Conservation (phyloP, 208 protist genomes). For the Leishmania mexicana region DNA sequence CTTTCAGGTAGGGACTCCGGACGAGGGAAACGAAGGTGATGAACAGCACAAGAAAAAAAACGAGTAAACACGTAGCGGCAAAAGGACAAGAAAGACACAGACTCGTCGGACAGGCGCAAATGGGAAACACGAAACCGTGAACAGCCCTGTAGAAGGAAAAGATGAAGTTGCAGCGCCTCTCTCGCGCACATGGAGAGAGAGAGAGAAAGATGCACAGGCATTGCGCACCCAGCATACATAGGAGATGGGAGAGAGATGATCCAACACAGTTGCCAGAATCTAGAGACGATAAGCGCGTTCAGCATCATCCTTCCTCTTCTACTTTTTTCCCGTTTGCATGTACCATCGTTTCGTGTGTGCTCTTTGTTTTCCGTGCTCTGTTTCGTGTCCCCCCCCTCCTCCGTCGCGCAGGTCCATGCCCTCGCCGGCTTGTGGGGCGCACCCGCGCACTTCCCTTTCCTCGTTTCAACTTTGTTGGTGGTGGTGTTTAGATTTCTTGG, state of each 20-base stretch:
- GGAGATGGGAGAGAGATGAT: neutral
- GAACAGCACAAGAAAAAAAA: neutral
- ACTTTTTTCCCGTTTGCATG: too few relatives aligned
- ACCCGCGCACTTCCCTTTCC: neutral
- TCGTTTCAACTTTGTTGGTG: too few relatives aligned
- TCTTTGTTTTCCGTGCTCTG: too few relatives aligned
- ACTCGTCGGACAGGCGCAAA: neutral
- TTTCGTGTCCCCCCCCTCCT: neutral
- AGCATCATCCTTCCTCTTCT: neutral
- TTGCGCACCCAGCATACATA: neutral
- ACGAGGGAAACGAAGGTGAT: neutral
- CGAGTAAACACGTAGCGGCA: neutral
- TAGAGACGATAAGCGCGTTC: neutral
- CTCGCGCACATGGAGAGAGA: neutral
- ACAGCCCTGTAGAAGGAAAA: neutral
- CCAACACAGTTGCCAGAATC: neutral
- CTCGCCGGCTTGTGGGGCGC: neutral
- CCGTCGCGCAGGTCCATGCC: neutral
- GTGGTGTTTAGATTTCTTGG: too few relatives aligned
- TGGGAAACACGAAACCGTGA: neutral
- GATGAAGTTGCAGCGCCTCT: neutral
- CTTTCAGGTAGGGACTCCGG: neutral
- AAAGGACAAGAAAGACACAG: neutral
- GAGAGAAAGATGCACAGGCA: neutral
- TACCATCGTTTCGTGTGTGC: too few relatives aligned